Base-by-base conservation (phyloP, 441 rosid species). In the Syzygium syzygioides region DNA sequence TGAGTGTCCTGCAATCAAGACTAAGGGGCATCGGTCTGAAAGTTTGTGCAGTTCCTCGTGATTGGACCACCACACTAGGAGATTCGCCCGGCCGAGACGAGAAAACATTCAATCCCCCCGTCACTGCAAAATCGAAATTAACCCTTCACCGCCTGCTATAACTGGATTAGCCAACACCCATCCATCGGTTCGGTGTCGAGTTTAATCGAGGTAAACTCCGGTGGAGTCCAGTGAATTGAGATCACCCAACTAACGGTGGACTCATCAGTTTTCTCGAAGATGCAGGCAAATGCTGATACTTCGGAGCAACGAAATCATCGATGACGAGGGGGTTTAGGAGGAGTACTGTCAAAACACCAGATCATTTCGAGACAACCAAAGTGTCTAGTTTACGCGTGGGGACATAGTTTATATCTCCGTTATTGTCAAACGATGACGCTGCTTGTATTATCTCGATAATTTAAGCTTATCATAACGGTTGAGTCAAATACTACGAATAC, bases 121-220 rank as follows among this genome's bases (percentile, higher is more conserved):
- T 2, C n/a, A 26, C 14, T 10, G 1, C 10, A 57, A 4, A 57
- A 2, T 3, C 28, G 20, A 20, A 9, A 23, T 9, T 2, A 2
- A 57, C 14, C n/a, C 52, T 37, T 71, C 83, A 71, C 5, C 5
- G n/a, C n/a, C 52, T 20, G n/a, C 52, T 3, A 23, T 37, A 20
- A 71, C n/a, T 2, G 3, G 18, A 71, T 23, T 37, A 23, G 52
- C 83, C 23, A 20, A 23, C 52, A 6, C 14, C 14, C 4, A 10
- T 28, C 34, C 7, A 11, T 1, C 3, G 7, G 2, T 10, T 3
- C 3, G 7, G 4, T 10, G 48, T 34, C 6, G 37, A 68, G 48
- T 18, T 1, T 34, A 34, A 9, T 9, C 4, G 1, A 34, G 79
- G 26, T 1, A 34, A 34, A 19, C 48, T 68, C 0, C 8, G 7